Evolutionary conservation across 2,329 filamentous ascomycete species (phyloP), one percentile per base, ranked within the genome.

Genomic region (Chaetothyriales sp.): DNA sequence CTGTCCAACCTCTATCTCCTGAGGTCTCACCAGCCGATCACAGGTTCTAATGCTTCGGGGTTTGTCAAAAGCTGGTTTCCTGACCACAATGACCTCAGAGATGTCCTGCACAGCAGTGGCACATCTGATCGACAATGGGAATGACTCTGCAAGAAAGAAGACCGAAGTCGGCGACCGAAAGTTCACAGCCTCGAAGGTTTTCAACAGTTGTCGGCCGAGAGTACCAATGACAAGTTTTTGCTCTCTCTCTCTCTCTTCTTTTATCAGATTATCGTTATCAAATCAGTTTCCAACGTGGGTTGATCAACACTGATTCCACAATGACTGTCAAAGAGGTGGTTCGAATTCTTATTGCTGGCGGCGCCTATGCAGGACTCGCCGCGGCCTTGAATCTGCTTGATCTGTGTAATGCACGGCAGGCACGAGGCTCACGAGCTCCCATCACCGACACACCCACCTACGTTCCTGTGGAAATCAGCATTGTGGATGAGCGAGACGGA

Each of bases 401-500:
- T 61, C 71, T 84, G 36, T 77, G 76, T 53, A 70, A 76, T 51
- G 80, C 80, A 68, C 71, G 53, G 61, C 66, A 45, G 7, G 69
- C 76, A 15, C 74, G 79, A 15, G 68, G 70, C 47, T 46, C 50
- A 54, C 62, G 51, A 18, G 58, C 51, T 44, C 66, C 48, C 6
- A 69, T 75, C n/a, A 74, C 79, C 12, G 68, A 70, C 48, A 51
- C 58, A 32, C 39, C 54, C 59, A 46, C 50, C 53, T 71, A 69
- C 19, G 70, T 82, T 44, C 72, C 77, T 1, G 66, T 86, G 10
- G 75, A 86, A 42, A 80, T 89, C 47, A 87, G 82, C 19, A 74
- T 89, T 20, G 79, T 86, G 20, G 84, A 89, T 60, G 83, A 88
- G 65, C 72, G 83, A n/a, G 84, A 89, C 70, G 85, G 85, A 18